Percentiles rank a stretch among this genome's conserved stretches.
Evolutionary conservation across 2,329 filamentous ascomycete genomes (phyloP).

Genomic region (Berkeleyomyces basicola): DNA sequence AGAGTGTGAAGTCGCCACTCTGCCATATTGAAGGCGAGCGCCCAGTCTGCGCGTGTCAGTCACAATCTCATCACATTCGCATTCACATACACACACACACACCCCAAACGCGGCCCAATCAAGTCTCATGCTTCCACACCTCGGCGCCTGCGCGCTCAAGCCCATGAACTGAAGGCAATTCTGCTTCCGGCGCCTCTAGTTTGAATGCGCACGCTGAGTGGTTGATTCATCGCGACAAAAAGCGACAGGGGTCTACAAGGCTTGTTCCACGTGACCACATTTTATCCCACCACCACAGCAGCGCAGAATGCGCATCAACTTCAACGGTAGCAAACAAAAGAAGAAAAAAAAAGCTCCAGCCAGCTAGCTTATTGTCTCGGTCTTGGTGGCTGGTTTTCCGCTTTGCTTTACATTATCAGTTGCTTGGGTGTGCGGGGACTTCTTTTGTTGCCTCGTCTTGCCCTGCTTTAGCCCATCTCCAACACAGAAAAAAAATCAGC

Average conservation of each 20-base stretch:
- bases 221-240: neutral
- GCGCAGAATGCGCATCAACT: too few relatives aligned
- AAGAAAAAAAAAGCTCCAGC: neutral
- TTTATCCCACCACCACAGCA: neutral
- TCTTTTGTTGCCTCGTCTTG: neutral
- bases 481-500: constrained; percentile 2
- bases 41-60: neutral
- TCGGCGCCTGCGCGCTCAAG: neutral
- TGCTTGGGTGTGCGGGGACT: neutral
- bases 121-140: too few relatives aligned
- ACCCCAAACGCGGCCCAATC: too few relatives aligned
- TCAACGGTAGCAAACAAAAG: neutral
- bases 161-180: neutral
- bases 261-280: neutral
- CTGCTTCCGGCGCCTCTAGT: neutral
- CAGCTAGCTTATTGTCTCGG: neutral
- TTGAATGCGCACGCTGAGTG: neutral
- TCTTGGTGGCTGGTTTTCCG: neutral
- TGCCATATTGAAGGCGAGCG: neutral
- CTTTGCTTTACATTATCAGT: neutral
- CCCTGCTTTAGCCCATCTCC: neutral
- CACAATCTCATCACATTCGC: neutral
- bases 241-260: neutral
- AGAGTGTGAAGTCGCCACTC: neutral
- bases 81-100: neutral